A percentile compares a stretch with the other conserved stretches of the same genome.
phyloP scores from a whole-genome alignment of 208 protist genomes.

The Trypanosoma avium region DNA sequence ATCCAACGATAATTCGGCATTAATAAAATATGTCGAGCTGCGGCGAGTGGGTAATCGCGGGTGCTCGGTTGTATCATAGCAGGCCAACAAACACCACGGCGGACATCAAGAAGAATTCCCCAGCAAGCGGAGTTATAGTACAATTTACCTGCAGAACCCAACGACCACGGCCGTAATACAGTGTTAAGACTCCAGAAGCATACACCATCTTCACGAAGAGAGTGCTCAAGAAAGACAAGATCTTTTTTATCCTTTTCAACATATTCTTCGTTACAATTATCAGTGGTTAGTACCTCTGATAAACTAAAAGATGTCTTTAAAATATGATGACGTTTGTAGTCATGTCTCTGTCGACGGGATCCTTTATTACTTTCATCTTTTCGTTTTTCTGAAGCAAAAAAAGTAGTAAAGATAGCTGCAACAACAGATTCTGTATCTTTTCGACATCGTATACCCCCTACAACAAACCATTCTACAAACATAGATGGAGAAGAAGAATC shows the following conservation, averaged over 20 bases:
- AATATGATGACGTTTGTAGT: not conserved
- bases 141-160: conserved; percentile 15
- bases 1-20: conserved; percentile 32
- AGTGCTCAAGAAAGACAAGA: conserved; percentile 31
- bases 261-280: no score
- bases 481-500: conserved; percentile 17
- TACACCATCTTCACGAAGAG: conserved; percentile 59
- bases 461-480: conserved; percentile 66
- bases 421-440: conserved; percentile 37
- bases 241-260: not conserved
- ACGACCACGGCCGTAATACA: conserved; percentile 36
- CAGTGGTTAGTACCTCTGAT: conserved; percentile 1
- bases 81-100: conserved; percentile 37
- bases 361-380: not conserved
- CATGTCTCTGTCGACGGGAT: not conserved
- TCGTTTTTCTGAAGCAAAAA: conserved; percentile 34
- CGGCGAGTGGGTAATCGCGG: conserved; percentile 29
- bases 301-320: conserved; percentile 5
- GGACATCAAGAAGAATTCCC: conserved; percentile 44
- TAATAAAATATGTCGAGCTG: conserved; percentile 27
- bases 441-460: conserved; percentile 47
- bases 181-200: conserved; percentile 78
- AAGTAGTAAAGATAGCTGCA: conserved; percentile 30
- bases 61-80: conserved; percentile 42
- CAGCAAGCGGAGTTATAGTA: conserved; percentile 48